Evolutionary conservation across 2,329 filamentous ascomycete species (phyloP), one percentile per base, ranked within the genome.

Genomic region (Arachnomyces sp.): DNA sequence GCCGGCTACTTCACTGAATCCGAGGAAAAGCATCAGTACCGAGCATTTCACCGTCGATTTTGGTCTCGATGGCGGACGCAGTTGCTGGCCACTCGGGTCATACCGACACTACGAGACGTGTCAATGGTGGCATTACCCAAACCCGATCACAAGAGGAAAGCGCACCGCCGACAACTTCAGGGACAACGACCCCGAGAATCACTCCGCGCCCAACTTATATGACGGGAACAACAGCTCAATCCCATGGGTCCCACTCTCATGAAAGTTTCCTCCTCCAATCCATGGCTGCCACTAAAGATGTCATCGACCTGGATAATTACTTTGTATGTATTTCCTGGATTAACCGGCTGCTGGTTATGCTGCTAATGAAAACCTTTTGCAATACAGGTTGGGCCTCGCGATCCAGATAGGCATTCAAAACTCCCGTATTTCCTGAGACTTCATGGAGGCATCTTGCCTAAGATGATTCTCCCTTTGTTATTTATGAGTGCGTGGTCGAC

Each of bases 351-450:
- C 9, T 47, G 29, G 45, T 32, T 28, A 30, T 12, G 34, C 31
- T 16, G 31, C 36, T 17, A 5, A 5, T 43, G 30, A 9, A n/a
- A n/a, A n/a, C n/a, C 48, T 55, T 42, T 39, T 34, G 8, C 11
- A 13, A 8, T 17, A n/a, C 31, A 52, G 40, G 38, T 43, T 20
- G 64, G 56, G 13, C 84, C 84, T 36, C 74, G 81, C 45, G 78
- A 87, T 57, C 74, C 85, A 48, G 71, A 77, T 43, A 76, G 76
- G 53, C 82, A 88, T 60, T 86, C 82, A 14, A 87, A 84, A 70
- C 81, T 82, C 72, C 84, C 84, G 13, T 74, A 79, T 47, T 82
- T 87, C 57, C 64, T 89, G 58, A 81, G 82, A 43, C 72, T 89
- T 65, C 82, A 86, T 58, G 84, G 84, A 51, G 84, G 79, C 46